phyloP scores from a whole-genome alignment of 805 yeast species.

The Saccharomycopsis fibuligera region DNA sequence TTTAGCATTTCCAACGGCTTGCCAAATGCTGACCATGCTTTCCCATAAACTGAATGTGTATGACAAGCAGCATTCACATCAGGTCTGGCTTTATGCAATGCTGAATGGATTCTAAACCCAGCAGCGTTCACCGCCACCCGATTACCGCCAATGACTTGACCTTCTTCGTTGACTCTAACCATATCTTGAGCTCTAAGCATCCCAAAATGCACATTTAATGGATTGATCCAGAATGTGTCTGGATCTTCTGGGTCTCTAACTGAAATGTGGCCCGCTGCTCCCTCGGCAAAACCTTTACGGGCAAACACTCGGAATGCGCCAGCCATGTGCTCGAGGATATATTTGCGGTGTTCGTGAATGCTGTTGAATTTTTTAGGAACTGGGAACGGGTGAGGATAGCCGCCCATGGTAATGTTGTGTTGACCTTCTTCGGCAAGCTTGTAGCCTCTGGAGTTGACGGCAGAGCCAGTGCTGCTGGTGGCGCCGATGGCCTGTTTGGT shows the following conservation, averaged over 20 bases:
- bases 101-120: conserved; percentile 66
- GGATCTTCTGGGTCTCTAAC: conserved; percentile 78
- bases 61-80: conserved; percentile 70
- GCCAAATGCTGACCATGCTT: conserved; percentile 60
- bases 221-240: conserved; percentile 85
- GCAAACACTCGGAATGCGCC: conserved; percentile 80
- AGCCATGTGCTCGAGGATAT: conserved; percentile 69
- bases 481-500: no score
- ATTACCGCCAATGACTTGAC: conserved; percentile 58
- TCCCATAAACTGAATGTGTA: conserved; percentile 60
- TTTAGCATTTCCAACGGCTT: conserved; percentile 69
- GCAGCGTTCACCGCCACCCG: conserved; percentile 55
- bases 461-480: no score
- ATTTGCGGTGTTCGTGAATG: conserved; percentile 42
- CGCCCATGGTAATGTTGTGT: conserved; percentile 54
- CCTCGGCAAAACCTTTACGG: conserved; percentile 70
- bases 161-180: conserved; percentile 58
- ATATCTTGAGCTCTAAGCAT: conserved; percentile 53
- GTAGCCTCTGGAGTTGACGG: conserved; percentile 36
- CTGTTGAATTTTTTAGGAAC: conserved; percentile 45
- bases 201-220: conserved; percentile 72
- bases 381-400: conserved; percentile 43
- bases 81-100: conserved; percentile 60
- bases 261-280: conserved; percentile 82
- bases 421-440: conserved; percentile 42